Percentiles rank a stretch among this genome's conserved stretches.
Evolutionary conservation across 768 basidiomycete genomes (phyloP).

Genomic region (Cyathus striatus): DNA sequence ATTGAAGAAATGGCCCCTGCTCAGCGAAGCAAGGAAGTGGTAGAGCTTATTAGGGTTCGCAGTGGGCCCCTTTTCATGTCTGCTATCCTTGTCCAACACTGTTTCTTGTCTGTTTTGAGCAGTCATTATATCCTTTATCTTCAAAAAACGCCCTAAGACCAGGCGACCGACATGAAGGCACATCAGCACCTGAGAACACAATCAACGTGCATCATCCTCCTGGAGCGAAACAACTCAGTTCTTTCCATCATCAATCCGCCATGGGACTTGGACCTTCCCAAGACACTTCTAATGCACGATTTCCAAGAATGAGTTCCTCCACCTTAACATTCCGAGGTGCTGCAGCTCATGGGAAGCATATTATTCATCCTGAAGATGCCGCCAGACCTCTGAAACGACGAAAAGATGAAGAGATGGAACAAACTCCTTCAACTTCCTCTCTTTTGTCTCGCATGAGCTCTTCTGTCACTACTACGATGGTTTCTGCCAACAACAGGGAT

Average conservation of each 20-base stretch:
- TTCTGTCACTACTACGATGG: too few species aligned
- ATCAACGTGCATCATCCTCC: too few species aligned
- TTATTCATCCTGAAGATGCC: conserved; percentile 18
- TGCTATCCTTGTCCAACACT: conserved; percentile 30
- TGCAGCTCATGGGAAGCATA: neutral
- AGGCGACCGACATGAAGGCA: too few species aligned
- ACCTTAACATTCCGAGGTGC: neutral
- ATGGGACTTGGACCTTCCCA: too few species aligned
- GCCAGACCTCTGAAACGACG: conserved; percentile 29
- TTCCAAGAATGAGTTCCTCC: neutral
- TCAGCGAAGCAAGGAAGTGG: conserved; percentile 22
- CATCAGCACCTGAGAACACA: too few species aligned
- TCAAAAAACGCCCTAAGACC: neutral
- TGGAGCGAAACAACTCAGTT: too few species aligned
- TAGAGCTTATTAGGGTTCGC: conserved; percentile 54
- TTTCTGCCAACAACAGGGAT: too few species aligned
- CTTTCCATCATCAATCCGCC: too few species aligned
- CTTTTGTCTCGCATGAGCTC: too few species aligned
- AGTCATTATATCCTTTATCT: conserved; percentile 25
- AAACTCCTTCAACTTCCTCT: neutral
- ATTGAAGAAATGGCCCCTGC: conserved; percentile 13
- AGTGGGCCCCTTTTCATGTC: conserved; percentile 34
- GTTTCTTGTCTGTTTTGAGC: conserved; percentile 36
- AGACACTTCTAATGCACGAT: neutral
- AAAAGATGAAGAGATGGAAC: conserved; percentile 16